Base-by-base conservation (phyloP, 495 filamentous ascomycete genomes). In the Patellaria atrata region DNA sequence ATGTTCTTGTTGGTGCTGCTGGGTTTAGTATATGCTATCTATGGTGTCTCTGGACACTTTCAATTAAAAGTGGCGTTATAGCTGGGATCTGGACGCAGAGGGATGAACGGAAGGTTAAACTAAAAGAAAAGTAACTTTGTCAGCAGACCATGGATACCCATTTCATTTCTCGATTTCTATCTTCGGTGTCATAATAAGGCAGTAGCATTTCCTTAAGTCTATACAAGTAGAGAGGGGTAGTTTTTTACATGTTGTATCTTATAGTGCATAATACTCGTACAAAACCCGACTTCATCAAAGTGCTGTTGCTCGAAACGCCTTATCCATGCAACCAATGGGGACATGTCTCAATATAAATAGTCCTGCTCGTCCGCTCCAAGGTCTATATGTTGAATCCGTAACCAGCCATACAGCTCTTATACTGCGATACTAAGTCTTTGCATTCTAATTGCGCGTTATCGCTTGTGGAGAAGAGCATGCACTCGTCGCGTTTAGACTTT, bases 391-490 rank as follows among this genome's bases (percentile, higher is more conserved):
- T 75, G 65, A 96, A 97, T 22, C 89, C 89, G 53, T 77, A 96
- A 13, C 85, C 79, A 24, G 73, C 73, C 89, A 97, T 97, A 55
- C 89, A 97, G 35, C 59, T 71, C 68, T 77, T 74, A 62, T 97
- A 97, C 47, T 76, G 70, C 10, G 84, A 74, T 43, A 97, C 79
- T 36, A 75, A 71, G 10, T 75, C 65, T 55, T 74, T 63, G 64
- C 89, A 97, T 42, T 86, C 82, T 45, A 66, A 54, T 49, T 82
- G 68, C 19, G 85, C 78, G 50, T 91, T 73, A 38, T 73, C 69
- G 42, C 72, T 63, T 42, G 71, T 82, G 37, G 79, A 85, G 61
- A 96, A 94, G 12, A 97, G 79, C 87, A 97, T 94, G 67, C 89
- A 97, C 61, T 97, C 89, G 58, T 97, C 89, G 40, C 89, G 82